phyloP scores from a whole-genome alignment of 2,329 filamentous ascomycete species.

The Diaporthe batatas region DNA sequence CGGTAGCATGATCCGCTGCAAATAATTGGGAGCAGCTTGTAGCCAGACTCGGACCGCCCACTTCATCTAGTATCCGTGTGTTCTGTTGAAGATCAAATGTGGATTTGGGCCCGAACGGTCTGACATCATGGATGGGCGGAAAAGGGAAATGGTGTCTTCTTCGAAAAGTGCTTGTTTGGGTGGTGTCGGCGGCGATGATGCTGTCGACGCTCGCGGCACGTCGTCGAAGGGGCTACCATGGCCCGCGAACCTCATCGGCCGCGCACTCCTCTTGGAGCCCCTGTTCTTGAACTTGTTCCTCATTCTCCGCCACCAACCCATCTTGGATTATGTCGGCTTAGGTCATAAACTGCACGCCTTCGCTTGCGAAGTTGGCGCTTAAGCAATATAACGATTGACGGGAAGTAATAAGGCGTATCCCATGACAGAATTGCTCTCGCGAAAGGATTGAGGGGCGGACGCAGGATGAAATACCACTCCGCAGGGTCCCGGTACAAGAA shows the following conservation, averaged over 20 bases:
- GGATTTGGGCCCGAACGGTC: slow-evolving; percentile 14
- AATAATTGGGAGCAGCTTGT: background rate
- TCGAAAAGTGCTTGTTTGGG: slow-evolving; percentile 35
- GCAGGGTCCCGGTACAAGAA: background rate
- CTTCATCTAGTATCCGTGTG: background rate
- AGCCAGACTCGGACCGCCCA: background rate
- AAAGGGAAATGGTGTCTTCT: slow-evolving; percentile 30
- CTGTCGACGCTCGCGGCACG: slow-evolving; percentile 1
- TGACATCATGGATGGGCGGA: slow-evolving; percentile 34
- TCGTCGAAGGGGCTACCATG: slow-evolving; percentile 16
- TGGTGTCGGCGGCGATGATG: slow-evolving; percentile 30
- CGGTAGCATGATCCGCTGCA: background rate
- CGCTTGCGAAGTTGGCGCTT: background rate
- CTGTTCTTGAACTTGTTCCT: slow-evolving; percentile 38
- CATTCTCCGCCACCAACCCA: slow-evolving; percentile 38
- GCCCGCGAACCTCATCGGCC: slow-evolving; percentile 23
- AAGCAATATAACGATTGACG: background rate
- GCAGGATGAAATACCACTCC: background rate
- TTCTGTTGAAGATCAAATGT: slow-evolving; percentile 17
- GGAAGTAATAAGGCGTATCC: background rate
- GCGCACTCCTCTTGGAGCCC: slow-evolving; percentile 30
- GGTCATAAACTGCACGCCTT: background rate
- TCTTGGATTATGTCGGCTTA: slow-evolving; percentile 6
- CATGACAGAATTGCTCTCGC: background rate
- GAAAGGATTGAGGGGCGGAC: background rate